These are phyloP conservation scores for Exutisphaerella laricina DNA, from an alignment of 2,329 filamentous ascomycete genomes.

Conservation along the genomic window DNA sequence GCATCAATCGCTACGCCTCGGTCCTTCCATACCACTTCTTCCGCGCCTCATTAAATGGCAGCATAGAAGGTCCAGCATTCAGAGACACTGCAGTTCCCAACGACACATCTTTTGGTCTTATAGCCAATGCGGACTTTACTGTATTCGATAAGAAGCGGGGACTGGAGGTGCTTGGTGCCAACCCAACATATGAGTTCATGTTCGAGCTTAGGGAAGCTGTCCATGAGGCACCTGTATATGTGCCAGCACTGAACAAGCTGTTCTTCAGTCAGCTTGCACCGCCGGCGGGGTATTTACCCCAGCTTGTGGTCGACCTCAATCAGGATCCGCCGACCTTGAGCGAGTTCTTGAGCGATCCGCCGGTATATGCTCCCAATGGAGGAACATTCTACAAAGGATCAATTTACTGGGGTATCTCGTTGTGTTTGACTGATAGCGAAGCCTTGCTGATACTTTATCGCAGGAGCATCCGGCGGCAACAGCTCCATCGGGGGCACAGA, in stretches of 20 bases:
- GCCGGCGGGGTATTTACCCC: not conserved
- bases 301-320: conserved; percentile 36
- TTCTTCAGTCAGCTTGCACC: not conserved
- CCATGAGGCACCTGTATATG: conserved; percentile 43
- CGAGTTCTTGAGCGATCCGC: conserved; percentile 38
- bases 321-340: conserved; percentile 36
- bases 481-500: not conserved
- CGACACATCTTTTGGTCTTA: conserved; percentile 26
- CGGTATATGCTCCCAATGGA: conserved; percentile 41
- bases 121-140: conserved; percentile 29
- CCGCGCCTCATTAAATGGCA: conserved; percentile 3
- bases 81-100: not conserved
- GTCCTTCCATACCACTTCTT: conserved; percentile 18
- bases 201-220: conserved; percentile 21
- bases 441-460: not conserved
- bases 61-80: not conserved
- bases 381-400: conserved; percentile 37
- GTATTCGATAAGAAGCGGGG: conserved; percentile 33
- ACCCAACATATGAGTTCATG: conserved; percentile 32
- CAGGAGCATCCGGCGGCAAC: not conserved
- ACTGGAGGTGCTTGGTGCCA: conserved; percentile 30
- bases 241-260: conserved; percentile 33
- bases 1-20: conserved; percentile 19
- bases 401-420: conserved; percentile 33
- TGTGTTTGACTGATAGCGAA: not conserved